Conservation (phyloP, 805 yeast species). For the Peterozyma xylosa region DNA sequence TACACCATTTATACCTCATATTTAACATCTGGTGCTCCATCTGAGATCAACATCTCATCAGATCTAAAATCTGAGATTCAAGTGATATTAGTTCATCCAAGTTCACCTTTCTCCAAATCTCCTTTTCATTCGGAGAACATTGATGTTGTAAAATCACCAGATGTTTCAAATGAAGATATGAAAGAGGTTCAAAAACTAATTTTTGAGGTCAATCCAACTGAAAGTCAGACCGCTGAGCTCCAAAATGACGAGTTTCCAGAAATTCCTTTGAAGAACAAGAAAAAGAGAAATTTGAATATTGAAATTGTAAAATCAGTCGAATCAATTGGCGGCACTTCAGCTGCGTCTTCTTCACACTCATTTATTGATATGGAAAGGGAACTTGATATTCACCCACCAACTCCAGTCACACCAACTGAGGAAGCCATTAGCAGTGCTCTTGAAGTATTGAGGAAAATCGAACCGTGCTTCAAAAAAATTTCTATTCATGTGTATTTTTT, state of each 20-base stretch:
- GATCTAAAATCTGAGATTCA: conserved; percentile 36
- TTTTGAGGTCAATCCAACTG: background rate
- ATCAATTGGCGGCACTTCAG: background rate
- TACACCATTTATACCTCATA: conserved; percentile 61
- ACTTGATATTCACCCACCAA: background rate
- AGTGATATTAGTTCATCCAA: conserved; percentile 28
- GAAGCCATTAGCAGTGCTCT: conserved; percentile 24
- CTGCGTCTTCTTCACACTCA: background rate
- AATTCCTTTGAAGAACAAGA: too few relatives aligned
- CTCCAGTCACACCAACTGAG: conserved; percentile 23
- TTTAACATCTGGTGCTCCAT: conserved; percentile 59
- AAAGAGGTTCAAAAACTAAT: background rate
- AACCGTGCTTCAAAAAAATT: conserved; percentile 40
- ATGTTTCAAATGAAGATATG: background rate
- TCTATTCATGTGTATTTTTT: conserved; percentile 42
- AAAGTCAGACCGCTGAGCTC: background rate
- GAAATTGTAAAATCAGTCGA: background rate
- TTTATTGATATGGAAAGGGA: background rate
- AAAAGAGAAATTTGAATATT: background rate
- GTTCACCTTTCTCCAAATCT: conserved; percentile 21
- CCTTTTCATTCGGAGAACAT: conserved; percentile 2
- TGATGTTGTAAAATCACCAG: background rate
- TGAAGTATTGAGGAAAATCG: conserved; percentile 26
- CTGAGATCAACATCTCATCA: conserved; percentile 63
- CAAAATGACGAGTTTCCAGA: too few relatives aligned